These are phyloP conservation scores for Haematococcus lacustris DNA, from an alignment of 139 green algal genomes.

Conservation along the genomic window DNA sequence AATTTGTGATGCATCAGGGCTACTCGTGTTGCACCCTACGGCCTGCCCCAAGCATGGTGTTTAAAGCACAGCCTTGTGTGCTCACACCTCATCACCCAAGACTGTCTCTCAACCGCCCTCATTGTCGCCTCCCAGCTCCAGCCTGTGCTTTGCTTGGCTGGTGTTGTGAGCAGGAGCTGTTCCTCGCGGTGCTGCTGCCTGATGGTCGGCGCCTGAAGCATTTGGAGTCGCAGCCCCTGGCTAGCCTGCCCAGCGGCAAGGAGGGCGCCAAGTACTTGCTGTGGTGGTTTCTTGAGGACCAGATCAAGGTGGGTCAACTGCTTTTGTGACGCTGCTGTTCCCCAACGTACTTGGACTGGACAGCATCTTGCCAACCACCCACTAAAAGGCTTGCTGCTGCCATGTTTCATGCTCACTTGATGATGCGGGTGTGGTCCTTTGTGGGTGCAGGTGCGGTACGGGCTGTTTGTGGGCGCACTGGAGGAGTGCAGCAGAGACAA, in stretches of 20 bases:
- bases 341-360: too few relatives aligned
- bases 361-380: not conserved
- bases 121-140: too few relatives aligned
- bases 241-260: conserved; percentile 32
- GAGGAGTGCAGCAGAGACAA: conserved; percentile 69
- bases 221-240: conserved; percentile 55
- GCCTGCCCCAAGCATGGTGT: too few relatives aligned
- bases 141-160: too few relatives aligned
- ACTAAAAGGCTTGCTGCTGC: not conserved
- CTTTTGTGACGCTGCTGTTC: too few relatives aligned
- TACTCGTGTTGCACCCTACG: not conserved
- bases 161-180: too few relatives aligned
- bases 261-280: conserved; percentile 60
- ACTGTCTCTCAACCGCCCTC: conserved; percentile 1
- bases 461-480: conserved; percentile 47
- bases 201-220: conserved; percentile 77
- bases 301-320: conserved; percentile 65
- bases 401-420: too few relatives aligned
- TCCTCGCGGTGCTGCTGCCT: conserved; percentile 70
- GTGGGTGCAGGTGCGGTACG: conserved; percentile 52
- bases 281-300: conserved; percentile 78
- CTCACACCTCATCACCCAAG: not conserved
- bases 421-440: too few relatives aligned
- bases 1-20: not conserved
- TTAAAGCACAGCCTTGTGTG: not conserved